Evolutionary conservation across 2,329 filamentous ascomycete genomes (phyloP), one percentile per base, ranked within the genome.

Genomic region (Nemania sp.): DNA sequence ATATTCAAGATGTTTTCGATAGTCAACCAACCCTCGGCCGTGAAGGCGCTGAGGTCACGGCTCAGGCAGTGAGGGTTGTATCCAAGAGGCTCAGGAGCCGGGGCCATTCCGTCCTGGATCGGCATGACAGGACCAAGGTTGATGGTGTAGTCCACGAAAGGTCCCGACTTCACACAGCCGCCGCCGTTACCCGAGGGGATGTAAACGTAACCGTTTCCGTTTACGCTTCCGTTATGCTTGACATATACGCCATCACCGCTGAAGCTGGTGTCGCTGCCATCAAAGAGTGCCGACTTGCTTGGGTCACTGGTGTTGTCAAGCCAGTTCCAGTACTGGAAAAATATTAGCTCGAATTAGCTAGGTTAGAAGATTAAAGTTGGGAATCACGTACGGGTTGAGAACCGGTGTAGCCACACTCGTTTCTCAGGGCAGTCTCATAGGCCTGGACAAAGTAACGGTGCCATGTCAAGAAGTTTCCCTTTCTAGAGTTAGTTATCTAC

Each of bases 141-240:
- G 44, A 70, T 59, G 2, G 55, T 37, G 19, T 66, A 64, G 52
- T 67, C 64, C 11, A 61, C 61, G 3, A 78, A 68, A 3, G 78
- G 78, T 1, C 77, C 77, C 5, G 64, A 70, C 5, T 63, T 65
- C 1, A 81, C 66, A 61, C 79, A 81, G 14, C 79, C 82, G 39
- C 82, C 82, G 8, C 82, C 82, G 7, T 73, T 72, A n/a, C 79
- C 81, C 0, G 75, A 74, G 3, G 76, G 78, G 22, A 64, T 61
- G 22, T 61, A 62, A 11, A 58, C 55, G 12, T 63, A 60, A 11
- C 62, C 61, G 43, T 52, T 52, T 3, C 52, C 61, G 17, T 36
- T 49, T 9, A 64, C 60, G 43, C 49, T 59, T 52, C 69, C 63
- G 45, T 66, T 36, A 19, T 63, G 54, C 26, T 36, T 19, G 2